Evolutionary conservation across 2,329 filamentous ascomycete species (phyloP), one percentile per base, ranked within the genome.

Genomic region (Ceratocystis albifundus): DNA sequence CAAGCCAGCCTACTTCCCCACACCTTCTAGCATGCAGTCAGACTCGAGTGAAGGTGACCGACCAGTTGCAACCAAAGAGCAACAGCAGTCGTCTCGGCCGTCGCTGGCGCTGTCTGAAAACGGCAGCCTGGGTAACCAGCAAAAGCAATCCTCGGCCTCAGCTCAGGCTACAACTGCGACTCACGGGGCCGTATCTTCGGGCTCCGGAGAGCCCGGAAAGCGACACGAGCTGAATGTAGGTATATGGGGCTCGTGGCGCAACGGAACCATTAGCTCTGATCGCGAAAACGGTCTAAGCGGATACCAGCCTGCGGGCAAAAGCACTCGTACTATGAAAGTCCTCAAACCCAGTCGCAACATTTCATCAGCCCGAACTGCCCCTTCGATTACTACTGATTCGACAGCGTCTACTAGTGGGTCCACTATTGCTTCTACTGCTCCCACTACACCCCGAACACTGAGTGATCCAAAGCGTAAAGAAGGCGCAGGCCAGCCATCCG

Each of bases 281-380:
- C 64, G 66, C n/a, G 66, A 63, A 30, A 62, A 68, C 46, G 66
- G 66, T 5, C 74, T 83, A 70, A 86, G 84, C 71, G 85, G 86
- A 30, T 90, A 90, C 72, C 87, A 90, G 73, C 87, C 86, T 71
- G 79, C 86, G 71, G 77, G 83, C 70, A 79, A 85, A 61, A 76
- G 78, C 20, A 77, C 81, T 17, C 84, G 88, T 62, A 86, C 85
- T 63, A 97, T 97, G 88, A 97, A 96, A 78, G 88, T 96, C 1
- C 79, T 97, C 64, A 90, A 91, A 72, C 86, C 93, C 0, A 82
- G 81, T 66, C 94, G 90, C 74, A 80, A 86, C 4, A 76, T 77
- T 25, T 82, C 86, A 0, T 80, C 80, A 10, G 76, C 77, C 1
- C 79, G 79, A 67, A 80, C 79, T 2, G 22, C 64, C 12, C 15